Percentiles rank a stretch among this genome's conserved stretches.
Conservation (phyloP, 495 filamentous ascomycete species). For the Tuber calosporum region DNA sequence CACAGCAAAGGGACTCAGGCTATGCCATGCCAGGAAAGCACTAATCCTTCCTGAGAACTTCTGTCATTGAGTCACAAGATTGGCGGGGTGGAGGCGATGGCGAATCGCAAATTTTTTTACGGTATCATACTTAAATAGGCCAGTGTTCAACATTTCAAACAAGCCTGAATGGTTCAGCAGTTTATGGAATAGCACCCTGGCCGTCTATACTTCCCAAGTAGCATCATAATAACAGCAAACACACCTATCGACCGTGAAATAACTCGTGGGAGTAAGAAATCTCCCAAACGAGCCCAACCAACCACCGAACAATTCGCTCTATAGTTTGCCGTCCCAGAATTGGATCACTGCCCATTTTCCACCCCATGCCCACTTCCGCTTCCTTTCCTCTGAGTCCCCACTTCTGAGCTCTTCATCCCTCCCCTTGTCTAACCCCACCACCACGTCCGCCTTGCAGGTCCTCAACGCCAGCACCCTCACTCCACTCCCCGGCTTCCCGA, state of each 20-base stretch:
- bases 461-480: constrained; percentile 76
- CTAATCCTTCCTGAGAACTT: no score
- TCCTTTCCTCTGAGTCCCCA: constrained; percentile 60
- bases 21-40: no score
- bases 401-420: constrained; percentile 71
- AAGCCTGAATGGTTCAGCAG: no score
- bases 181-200: background rate
- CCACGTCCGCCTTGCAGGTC: constrained; percentile 92
- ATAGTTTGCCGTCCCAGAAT: constrained; percentile 66
- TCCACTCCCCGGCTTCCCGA: constrained; percentile 65
- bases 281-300: background rate
- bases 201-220: background rate
- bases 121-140: no score
- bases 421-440: constrained; percentile 77
- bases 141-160: no score
- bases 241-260: background rate
- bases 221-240: background rate
- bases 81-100: no score
- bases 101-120: no score
- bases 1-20: no score
- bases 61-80: no score
- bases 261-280: background rate
- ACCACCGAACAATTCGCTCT: constrained; percentile 22
- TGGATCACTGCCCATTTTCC: constrained; percentile 96
- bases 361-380: constrained; percentile 91